Base-by-base conservation (phyloP, 2,329 filamentous ascomycete species). In the Colletotrichum endophyticum region DNA sequence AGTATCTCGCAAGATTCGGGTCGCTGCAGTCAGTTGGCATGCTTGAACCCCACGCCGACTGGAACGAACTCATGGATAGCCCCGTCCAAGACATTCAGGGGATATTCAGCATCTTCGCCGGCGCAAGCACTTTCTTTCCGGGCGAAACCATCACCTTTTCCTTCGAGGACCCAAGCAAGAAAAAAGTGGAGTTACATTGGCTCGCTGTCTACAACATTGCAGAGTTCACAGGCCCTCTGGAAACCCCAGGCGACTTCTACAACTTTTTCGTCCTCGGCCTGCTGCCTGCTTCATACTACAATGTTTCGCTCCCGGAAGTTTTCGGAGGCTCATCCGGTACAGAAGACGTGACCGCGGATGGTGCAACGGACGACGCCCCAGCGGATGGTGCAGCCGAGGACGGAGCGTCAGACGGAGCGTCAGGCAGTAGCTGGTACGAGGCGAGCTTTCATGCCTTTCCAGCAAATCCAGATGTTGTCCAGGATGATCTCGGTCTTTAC, bases 1-100 rank as follows among this genome's bases (percentile, higher is more conserved):
- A 73, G 0, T 73, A 63, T 30, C n/a, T 73, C 8, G 27, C 66
- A 19, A 62, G 53, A 1, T 73, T 70, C 9, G 72, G 39, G 5
- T 66, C 72, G 4, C 57, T 73, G 4, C 36, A 73, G 19, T 70
- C 72, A 9, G 66, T 73, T 9, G 72, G 66, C 28, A 73, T 73
- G 72, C 66, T 73, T 15, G 72, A 73, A 59, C 72, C 72, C 16
- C 72, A 73, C 6, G 72, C 72, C 19, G 72, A 73, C 57, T 73
- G 72, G 72, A 70, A 73, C 11, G n/a, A 64, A 9, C 67, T 73
- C 5, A 73, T 73, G 72, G 72, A 61, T 4, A 70, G 44, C 25
- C 72, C 72, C 2, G 66, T 64, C 2, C 66, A 73, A 16, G 66
- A 73, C 27, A 25, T 73, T 1, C 66, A 63, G 19, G 66, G 66